phyloP scores from a whole-genome alignment of 306 rosid species.

The Malus asiatica region DNA sequence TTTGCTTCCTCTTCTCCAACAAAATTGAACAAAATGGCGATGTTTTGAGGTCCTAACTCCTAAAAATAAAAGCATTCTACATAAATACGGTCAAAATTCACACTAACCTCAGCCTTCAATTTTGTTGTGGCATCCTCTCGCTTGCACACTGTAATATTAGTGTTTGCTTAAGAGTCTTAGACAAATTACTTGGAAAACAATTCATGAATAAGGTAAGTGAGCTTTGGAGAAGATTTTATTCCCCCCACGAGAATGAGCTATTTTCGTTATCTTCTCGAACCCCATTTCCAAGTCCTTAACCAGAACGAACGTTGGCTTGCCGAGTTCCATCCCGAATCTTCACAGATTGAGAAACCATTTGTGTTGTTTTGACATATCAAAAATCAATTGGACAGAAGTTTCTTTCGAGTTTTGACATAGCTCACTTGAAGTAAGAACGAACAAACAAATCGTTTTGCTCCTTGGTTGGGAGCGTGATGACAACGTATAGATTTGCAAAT shows the following conservation, averaged over 20 bases:
- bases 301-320: conserved; percentile 81
- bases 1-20: conserved; percentile 61
- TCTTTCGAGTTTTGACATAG: not conserved
- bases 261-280: conserved; percentile 80
- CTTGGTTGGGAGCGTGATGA: conserved; percentile 45
- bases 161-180: not conserved
- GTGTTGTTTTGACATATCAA: not conserved
- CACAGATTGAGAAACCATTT: conserved; percentile 1
- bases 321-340: conserved; percentile 70
- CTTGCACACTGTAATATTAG: conserved; percentile 60
- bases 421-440: conserved; percentile 75
- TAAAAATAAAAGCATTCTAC: not conserved
- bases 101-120: conserved; percentile 70
- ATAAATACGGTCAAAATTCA: not conserved
- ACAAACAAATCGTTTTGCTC: conserved; percentile 60
- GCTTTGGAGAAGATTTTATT: conserved; percentile 12
- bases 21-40: not conserved
- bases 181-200: conserved; percentile 1
- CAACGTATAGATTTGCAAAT: conserved; percentile 65
- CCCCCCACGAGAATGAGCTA: conserved; percentile 90
- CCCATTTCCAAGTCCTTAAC: conserved; percentile 92
- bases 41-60: too few relatives aligned
- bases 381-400: conserved; percentile 3
- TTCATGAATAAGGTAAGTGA: not conserved
- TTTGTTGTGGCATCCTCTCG: conserved; percentile 54